A percentile compares a stretch with the other conserved stretches of the same genome.
These are phyloP conservation scores for Gastrodia elata DNA, from an alignment of 106 monocot species.

Conservation along the genomic window DNA sequence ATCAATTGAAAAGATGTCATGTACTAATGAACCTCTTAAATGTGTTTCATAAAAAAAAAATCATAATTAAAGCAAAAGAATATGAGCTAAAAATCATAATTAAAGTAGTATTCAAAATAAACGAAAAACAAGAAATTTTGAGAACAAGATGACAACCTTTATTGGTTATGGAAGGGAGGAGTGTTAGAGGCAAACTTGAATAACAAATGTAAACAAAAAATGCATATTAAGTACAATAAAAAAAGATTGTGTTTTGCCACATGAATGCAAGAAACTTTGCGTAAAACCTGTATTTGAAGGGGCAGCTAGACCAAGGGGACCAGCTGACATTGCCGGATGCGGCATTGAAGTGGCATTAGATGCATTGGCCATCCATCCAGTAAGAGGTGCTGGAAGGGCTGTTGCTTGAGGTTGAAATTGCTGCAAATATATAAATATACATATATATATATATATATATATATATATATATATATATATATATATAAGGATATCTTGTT, in stretches of 20 bases:
- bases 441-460: no score
- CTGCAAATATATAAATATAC: slow-evolving; percentile 14
- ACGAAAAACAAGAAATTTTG: not conserved
- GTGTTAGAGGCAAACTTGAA: not conserved
- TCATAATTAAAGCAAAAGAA: not conserved
- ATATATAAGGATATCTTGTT: not conserved
- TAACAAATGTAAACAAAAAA: not conserved
- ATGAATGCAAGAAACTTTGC: not conserved
- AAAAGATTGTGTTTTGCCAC: not conserved
- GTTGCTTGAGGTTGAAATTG: slow-evolving; percentile 46
- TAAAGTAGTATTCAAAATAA: not conserved
- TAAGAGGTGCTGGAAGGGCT: slow-evolving; percentile 24
- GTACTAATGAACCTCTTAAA: no score
- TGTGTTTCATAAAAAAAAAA: no score
- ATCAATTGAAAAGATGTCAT: no score
- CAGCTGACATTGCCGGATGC: slow-evolving; percentile 38
- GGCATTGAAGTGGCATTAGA: slow-evolving; percentile 35
- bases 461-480: no score
- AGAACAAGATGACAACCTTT: not conserved
- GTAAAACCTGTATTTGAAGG: slow-evolving; percentile 28
- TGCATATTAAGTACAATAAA: not conserved
- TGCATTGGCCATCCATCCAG: slow-evolving; percentile 45
- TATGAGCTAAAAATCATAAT: not conserved
- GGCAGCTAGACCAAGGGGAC: slow-evolving; percentile 33
- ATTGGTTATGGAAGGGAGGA: not conserved